Evolutionary conservation across 2,329 filamentous ascomycete genomes (phyloP).

Genomic region (Blastomyces gilchristii): DNA sequence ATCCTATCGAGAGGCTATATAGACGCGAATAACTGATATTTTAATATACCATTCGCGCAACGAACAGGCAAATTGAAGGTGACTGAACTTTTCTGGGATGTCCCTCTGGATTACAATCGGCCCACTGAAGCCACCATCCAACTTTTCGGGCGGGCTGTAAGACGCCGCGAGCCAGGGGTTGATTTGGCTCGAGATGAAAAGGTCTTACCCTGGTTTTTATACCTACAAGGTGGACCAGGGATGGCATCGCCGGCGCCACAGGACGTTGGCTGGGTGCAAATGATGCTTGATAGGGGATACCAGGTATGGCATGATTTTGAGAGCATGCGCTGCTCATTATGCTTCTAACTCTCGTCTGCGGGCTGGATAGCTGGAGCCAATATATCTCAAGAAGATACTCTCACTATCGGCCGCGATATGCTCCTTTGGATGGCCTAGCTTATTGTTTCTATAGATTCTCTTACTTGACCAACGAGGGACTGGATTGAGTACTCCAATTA

Average conservation of each 20-base stretch:
- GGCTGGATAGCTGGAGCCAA: background rate
- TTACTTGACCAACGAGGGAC: conserved; percentile 88
- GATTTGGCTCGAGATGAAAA: conserved; percentile 35
- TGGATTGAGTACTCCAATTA: conserved; percentile 71
- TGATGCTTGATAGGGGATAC: conserved; percentile 68
- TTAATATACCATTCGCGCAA: background rate
- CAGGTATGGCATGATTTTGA: conserved; percentile 42
- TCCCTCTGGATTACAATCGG: conserved; percentile 66
- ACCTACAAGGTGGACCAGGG: conserved; percentile 78
- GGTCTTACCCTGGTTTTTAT: conserved; percentile 54
- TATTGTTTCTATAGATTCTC: conserved; percentile 41
- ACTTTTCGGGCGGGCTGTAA: conserved; percentile 67
- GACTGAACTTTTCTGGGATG: conserved; percentile 76
- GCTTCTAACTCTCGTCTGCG: background rate
- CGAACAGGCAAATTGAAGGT: conserved; percentile 58
- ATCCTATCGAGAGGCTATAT: background rate
- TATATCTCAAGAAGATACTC: background rate
- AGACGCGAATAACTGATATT: background rate
- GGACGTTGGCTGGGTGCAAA: conserved; percentile 58
- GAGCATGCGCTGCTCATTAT: background rate
- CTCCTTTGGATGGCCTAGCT: background rate
- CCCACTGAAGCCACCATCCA: conserved; percentile 52
- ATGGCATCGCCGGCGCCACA: conserved; percentile 66
- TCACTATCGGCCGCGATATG: background rate
- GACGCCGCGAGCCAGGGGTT: conserved; percentile 55